Conservation (phyloP, 768 basidiomycete genomes). For the Amanita thiersii region DNA sequence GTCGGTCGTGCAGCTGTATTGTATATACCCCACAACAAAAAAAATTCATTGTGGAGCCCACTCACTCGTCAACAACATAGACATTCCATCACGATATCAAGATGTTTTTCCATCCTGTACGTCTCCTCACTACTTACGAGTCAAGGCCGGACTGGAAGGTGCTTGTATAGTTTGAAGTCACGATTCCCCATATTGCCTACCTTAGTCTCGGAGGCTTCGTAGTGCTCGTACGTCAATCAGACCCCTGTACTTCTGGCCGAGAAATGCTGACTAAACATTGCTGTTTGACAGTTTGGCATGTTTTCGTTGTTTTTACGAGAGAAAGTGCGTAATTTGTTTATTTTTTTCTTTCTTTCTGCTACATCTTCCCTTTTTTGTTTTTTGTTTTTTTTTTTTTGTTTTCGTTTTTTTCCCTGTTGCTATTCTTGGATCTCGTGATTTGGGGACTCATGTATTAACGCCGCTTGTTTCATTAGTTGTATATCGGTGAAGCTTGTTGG, state of each 20-base stretch:
- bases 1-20: no score
- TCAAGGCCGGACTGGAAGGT: background rate
- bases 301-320: slow-evolving; percentile 89
- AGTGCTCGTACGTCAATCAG: slow-evolving; percentile 49
- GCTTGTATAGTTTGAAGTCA: slow-evolving; percentile 45
- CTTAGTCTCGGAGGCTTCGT: slow-evolving; percentile 77
- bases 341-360: no score
- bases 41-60: slow-evolving; percentile 6
- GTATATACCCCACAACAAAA: slow-evolving; percentile 4
- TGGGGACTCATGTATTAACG: slow-evolving; percentile 3
- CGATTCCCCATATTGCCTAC: slow-evolving; percentile 69
- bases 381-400: no score
- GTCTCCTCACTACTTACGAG: slow-evolving; percentile 12
- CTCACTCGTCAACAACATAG: slow-evolving; percentile 1
- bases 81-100: slow-evolving; percentile 17
- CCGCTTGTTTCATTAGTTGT: slow-evolving; percentile 39
- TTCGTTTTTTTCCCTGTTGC: no score
- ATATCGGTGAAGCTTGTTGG: slow-evolving; percentile 95
- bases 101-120: slow-evolving; percentile 46
- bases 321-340: slow-evolving; percentile 54
- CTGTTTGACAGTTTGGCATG: slow-evolving; percentile 72
- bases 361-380: no score
- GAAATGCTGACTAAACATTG: background rate
- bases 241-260: background rate
- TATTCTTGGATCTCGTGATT: no score